These are phyloP conservation scores for Alternaria postmessia DNA, from an alignment of 2,329 filamentous ascomycete species.

Conservation along the genomic window DNA sequence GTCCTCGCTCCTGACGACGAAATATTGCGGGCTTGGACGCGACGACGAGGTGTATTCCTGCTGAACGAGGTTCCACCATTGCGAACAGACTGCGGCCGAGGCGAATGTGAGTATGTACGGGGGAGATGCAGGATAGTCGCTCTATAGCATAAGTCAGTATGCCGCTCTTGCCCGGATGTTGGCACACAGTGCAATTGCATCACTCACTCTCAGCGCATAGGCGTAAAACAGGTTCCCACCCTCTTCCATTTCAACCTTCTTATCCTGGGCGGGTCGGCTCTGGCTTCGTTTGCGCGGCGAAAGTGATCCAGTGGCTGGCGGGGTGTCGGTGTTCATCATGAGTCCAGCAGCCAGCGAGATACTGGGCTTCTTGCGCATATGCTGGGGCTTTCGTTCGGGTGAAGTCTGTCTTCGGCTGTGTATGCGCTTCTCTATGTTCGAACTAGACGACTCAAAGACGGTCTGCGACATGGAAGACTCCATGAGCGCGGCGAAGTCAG, in stretches of 20 bases:
- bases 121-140: constrained; percentile 42
- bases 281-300: constrained; percentile 29
- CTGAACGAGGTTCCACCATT: constrained; percentile 48
- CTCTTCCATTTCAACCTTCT: constrained; percentile 15
- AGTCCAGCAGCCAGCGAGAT: constrained; percentile 48
- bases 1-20: constrained; percentile 46
- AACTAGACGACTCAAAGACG: constrained; percentile 29
- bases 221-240: constrained; percentile 44
- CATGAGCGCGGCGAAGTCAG: constrained; percentile 44
- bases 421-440: constrained; percentile 34
- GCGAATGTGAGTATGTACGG: constrained; percentile 48
- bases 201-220: constrained; percentile 45
- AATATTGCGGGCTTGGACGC: constrained; percentile 44
- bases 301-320: constrained; percentile 10
- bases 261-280: constrained; percentile 14
- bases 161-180: background rate
- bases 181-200: background rate
- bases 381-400: constrained; percentile 28
- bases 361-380: constrained; percentile 41
- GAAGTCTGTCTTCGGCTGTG: constrained; percentile 32
- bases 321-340: constrained; percentile 44
- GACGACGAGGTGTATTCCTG: constrained; percentile 41
- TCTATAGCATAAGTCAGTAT: constrained; percentile 30
- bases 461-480: constrained; percentile 35
- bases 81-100: constrained; percentile 38